phyloP scores from a whole-genome alignment of 1,139 yeast genomes.

The Yamadazyma dushanensis region DNA sequence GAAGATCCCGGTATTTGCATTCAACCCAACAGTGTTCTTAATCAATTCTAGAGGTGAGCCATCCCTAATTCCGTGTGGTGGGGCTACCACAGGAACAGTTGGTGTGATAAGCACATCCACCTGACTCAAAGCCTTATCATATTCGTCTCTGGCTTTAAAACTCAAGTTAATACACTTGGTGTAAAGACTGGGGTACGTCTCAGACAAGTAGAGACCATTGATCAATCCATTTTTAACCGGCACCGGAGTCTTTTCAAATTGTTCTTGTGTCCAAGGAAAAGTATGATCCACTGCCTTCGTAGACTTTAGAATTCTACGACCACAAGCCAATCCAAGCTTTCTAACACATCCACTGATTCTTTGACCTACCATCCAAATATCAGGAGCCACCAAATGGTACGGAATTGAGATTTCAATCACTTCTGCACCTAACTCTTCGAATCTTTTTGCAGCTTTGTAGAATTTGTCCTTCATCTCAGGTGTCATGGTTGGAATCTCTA shows the following conservation, averaged over 20 bases:
- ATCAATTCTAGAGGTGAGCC: slow-evolving; percentile 17
- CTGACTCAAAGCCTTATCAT: slow-evolving; percentile 24
- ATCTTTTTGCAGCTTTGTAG: slow-evolving; percentile 11
- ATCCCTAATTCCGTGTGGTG: slow-evolving; percentile 16
- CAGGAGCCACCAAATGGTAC: slow-evolving; percentile 14
- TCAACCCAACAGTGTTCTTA: slow-evolving; percentile 30
- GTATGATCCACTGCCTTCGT: slow-evolving; percentile 9
- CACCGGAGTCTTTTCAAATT: slow-evolving; percentile 27
- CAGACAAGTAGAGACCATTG: slow-evolving; percentile 28
- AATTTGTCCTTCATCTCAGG: slow-evolving; percentile 12
- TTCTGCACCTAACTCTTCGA: slow-evolving; percentile 16
- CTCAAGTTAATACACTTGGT: slow-evolving; percentile 31
- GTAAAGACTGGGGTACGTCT: slow-evolving; percentile 31
- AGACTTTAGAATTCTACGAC: slow-evolving; percentile 11
- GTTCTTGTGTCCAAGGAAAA: slow-evolving; percentile 20
- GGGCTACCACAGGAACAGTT: slow-evolving; percentile 14
- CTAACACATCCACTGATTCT: slow-evolving; percentile 14
- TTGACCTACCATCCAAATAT: slow-evolving; percentile 19
- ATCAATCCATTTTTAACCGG: slow-evolving; percentile 26
- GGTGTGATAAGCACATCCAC: slow-evolving; percentile 16
- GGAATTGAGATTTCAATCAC: slow-evolving; percentile 17
- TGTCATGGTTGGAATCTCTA: slow-evolving; percentile 15
- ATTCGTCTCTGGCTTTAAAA: slow-evolving; percentile 28
- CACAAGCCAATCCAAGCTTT: slow-evolving; percentile 15
- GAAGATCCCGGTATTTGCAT: slow-evolving; percentile 35